Conservation (phyloP, 768 basidiomycete genomes). For the Termitomyces sp. region DNA sequence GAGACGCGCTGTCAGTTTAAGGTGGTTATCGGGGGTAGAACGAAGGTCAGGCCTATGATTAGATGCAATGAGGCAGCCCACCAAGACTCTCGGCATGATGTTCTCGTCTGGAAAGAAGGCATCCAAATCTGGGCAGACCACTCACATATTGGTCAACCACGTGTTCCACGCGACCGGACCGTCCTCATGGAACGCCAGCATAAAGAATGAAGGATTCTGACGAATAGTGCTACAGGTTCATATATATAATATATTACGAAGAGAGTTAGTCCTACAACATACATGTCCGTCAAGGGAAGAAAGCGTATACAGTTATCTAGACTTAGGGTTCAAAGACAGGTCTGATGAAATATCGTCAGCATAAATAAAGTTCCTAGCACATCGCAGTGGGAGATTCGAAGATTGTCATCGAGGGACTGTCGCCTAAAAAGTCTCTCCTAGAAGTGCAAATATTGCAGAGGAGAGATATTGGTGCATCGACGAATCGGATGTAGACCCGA, state of each 20-base stretch:
- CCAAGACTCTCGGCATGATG: constrained; percentile 6
- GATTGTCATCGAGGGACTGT: no score
- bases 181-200: no score
- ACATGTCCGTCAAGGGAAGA: neutral
- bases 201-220: neutral
- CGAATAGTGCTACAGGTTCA: neutral
- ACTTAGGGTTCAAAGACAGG: neutral
- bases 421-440: neutral
- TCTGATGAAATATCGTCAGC: neutral
- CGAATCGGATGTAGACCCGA: neutral
- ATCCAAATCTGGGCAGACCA: neutral
- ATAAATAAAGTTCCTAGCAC: neutral
- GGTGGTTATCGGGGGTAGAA: neutral
- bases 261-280: neutral
- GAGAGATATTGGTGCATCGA: constrained; percentile 10
- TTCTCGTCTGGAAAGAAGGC: neutral
- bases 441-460: constrained; percentile 10
- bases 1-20: neutral
- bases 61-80: constrained; percentile 10
- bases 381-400: neutral
- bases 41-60: neutral
- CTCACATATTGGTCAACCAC: neutral
- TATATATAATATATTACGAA: neutral
- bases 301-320: neutral
- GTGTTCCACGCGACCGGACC: neutral